Evolutionary conservation across 2,329 filamentous ascomycete species (phyloP).

Genomic region (Aspergillus tubingensis): DNA sequence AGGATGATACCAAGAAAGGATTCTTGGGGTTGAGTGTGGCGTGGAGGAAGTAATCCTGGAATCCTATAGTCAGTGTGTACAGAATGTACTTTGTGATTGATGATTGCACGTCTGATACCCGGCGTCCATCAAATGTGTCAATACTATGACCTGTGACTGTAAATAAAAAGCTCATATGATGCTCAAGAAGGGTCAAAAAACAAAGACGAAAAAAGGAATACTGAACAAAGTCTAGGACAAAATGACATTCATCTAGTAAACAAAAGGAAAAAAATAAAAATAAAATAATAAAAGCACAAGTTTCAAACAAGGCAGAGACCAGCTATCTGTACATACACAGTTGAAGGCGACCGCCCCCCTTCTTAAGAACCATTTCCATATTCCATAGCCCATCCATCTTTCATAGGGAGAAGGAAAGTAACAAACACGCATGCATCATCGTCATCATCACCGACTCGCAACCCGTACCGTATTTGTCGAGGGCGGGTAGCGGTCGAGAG

Average conservation of each 20-base stretch:
- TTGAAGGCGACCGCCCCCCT: constrained; percentile 27
- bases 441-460: no score
- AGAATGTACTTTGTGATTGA: background rate
- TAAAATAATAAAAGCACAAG: constrained; percentile 36
- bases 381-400: no score
- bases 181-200: background rate
- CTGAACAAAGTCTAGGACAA: constrained; percentile 27
- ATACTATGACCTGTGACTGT: background rate
- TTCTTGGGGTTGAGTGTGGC: constrained; percentile 10
- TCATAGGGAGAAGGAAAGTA: no score
- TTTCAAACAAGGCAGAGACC: constrained; percentile 39
- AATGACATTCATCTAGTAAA: constrained; percentile 37
- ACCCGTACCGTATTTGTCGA: no score
- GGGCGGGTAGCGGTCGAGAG: no score
- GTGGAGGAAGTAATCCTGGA: background rate
- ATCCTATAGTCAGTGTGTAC: background rate
- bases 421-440: no score
- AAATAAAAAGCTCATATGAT: no score
- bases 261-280: constrained; percentile 27
- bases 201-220: background rate
- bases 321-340: constrained; percentile 47
- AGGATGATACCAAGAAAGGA: background rate
- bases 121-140: background rate
- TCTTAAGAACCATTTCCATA: background rate
- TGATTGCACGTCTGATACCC: background rate